phyloP scores from a whole-genome alignment of 495 filamentous ascomycete genomes.

The Neurospora sp. region DNA sequence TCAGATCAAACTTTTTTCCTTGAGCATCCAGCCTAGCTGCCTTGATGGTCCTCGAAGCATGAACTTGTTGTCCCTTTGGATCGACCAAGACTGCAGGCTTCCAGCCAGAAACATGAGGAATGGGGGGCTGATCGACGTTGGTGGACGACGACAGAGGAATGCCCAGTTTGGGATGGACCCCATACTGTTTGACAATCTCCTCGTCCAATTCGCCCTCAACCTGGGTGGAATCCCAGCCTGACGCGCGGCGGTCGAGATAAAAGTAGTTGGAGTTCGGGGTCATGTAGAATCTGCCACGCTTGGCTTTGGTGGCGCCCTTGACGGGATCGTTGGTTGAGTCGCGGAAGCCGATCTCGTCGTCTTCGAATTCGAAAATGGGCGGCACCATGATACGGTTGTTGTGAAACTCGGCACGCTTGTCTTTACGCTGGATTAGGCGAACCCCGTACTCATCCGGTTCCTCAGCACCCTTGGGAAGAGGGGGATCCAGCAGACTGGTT shows the following conservation, averaged over 20 bases:
- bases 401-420: slow-evolving; percentile 18
- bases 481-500: slow-evolving; percentile 8
- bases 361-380: slow-evolving; percentile 25
- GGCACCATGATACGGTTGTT: slow-evolving; percentile 37
- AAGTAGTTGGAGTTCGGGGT: slow-evolving; percentile 30
- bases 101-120: slow-evolving; percentile 19
- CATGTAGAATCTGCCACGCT: slow-evolving; percentile 29
- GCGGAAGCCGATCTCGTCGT: slow-evolving; percentile 39
- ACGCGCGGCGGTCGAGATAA: slow-evolving; percentile 32
- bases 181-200: slow-evolving; percentile 29
- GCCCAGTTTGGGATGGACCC: slow-evolving; percentile 33
- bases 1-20: slow-evolving; percentile 10
- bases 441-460: slow-evolving; percentile 33
- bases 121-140: slow-evolving; percentile 27
- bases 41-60: slow-evolving; percentile 33
- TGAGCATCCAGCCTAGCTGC: slow-evolving; percentile 21
- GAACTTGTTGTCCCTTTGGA: slow-evolving; percentile 18
- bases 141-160: slow-evolving; percentile 27
- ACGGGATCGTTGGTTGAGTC: slow-evolving; percentile 35
- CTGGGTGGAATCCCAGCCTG: slow-evolving; percentile 32
- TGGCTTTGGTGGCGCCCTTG: slow-evolving; percentile 28
- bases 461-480: slow-evolving; percentile 26
- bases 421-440: slow-evolving; percentile 22
- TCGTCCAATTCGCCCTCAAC: slow-evolving; percentile 32
- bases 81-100: slow-evolving; percentile 28